Evolutionary conservation across 164 flowering plant genomes (phyloP), one percentile per base, ranked within the genome.

Genomic region (Piper betle): DNA sequence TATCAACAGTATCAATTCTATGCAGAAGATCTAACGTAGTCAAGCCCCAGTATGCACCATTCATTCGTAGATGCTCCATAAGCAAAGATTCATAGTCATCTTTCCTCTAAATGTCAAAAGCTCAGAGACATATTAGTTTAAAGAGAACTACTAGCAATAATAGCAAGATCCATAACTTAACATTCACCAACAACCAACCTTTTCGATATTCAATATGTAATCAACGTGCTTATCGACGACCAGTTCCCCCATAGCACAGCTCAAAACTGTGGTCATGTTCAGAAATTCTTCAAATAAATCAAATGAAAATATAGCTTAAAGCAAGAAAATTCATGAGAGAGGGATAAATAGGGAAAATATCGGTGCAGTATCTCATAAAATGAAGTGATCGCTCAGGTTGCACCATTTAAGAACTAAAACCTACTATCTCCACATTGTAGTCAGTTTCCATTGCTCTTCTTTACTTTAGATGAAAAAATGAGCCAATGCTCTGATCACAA

Each of bases 21-120:
- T 85, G 88, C 13, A 89, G 63, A 59, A 92, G 72, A 75, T 85
- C 94, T 46, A 92, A 79, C 41, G 95, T 70, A 17, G 93, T 80
- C 81, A 92, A 74, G 52, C 97, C 97, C 96, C 97, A 87, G 57
- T 87, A 92, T 60, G 91, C 96, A 43, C 98, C 98, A 74, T 76
- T 92, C 80, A 92, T 71, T 55, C 96, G 78, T 33, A 92, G 66
- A 71, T 92, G 96, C 66, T 89, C 98, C 90, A 84, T 84, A 62
- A 79, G 82, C 71, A 87, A 87, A 33, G 96, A 81, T 62, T 75
- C 86, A 72, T 84, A 84, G 74, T 73, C 73, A 73, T 85, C 88
- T 63, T 89, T 89, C 64, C 64, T 87, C 94, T 91, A 38, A 38
- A 68, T 58, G 0, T 4, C 4, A 50, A 15, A 59, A 20, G 48